Evolutionary conservation across 192 early-diverging fungal species (phyloP).

Genomic region (Globomyces pollinis-pini): DNA sequence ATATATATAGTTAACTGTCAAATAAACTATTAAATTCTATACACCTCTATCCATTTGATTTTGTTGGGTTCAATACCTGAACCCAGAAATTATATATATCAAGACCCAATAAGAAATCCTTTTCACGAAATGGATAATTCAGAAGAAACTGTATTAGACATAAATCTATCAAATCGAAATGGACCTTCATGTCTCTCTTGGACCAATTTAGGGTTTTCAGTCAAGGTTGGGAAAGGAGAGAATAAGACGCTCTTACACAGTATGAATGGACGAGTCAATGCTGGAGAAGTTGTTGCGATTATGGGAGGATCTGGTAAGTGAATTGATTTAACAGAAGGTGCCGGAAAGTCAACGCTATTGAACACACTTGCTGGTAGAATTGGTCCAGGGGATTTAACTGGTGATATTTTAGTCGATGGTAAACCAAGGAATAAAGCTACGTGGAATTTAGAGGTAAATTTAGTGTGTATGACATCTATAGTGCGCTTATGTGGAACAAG

Average conservation of each 20-base stretch:
- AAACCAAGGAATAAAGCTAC: conserved; percentile 15
- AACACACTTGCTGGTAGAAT: conserved; percentile 59
- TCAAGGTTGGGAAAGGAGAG: conserved; percentile 13
- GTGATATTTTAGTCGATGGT: conserved; percentile 26
- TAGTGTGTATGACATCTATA: conserved; percentile 10
- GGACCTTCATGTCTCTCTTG: too few species aligned
- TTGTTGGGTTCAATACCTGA: too few species aligned
- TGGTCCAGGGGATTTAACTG: conserved; percentile 49
- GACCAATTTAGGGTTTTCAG: neutral
- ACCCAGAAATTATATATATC: too few species aligned
- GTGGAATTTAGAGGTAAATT: conserved; percentile 26
- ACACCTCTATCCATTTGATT: too few species aligned
- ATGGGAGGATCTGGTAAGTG: conserved; percentile 83
- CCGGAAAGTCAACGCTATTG: conserved; percentile 72
- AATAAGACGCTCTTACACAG: conserved; percentile 41
- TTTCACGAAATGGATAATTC: too few species aligned
- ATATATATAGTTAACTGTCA: too few species aligned
- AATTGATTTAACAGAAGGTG: too few species aligned
- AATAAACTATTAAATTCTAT: too few species aligned
- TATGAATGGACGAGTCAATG: conserved; percentile 55
- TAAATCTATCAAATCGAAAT: too few species aligned
- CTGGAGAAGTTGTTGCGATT: conserved; percentile 70
- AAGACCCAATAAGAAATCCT: too few species aligned
- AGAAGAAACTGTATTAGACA: too few species aligned
- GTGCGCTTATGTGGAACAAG: conserved; percentile 33